A percentile compares a stretch with the other conserved stretches of the same genome.
Evolutionary conservation across 768 basidiomycete genomes (phyloP).

Genomic region (Pisolithus orientalis): DNA sequence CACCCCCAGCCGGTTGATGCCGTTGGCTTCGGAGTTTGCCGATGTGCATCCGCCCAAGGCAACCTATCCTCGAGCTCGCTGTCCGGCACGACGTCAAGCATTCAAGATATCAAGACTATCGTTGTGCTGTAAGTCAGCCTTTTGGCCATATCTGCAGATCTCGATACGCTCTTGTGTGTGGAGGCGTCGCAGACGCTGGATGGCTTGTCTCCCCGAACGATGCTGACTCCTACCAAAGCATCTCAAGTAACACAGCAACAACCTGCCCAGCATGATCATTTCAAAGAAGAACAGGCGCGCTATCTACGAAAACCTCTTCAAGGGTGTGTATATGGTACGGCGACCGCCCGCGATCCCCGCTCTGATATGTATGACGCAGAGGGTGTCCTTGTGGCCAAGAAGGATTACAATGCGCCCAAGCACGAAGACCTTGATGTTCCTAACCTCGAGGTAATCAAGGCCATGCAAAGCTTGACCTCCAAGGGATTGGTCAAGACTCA

Average conservation of each 20-base stretch:
- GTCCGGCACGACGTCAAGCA: no score
- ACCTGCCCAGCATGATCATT: constrained; percentile 80
- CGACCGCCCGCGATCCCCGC: background rate
- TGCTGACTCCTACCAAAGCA: background rate
- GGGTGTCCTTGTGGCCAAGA: constrained; percentile 98
- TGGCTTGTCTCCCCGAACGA: background rate
- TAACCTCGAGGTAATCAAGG: constrained; percentile 67
- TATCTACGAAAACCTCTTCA: constrained; percentile 99
- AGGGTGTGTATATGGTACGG: constrained; percentile 52
- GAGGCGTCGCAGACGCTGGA: background rate
- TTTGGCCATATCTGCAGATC: no score
- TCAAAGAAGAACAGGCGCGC: constrained; percentile 88
- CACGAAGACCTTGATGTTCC: constrained; percentile 84
- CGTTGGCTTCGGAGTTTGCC: no score
- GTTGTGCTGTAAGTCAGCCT: background rate
- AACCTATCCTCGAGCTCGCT: no score
- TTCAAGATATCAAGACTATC: no score
- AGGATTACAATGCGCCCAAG: constrained; percentile 96
- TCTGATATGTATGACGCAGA: constrained; percentile 41
- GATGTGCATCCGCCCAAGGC: no score
- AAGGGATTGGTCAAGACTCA: constrained; percentile 95
- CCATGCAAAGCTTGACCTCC: constrained; percentile 62
- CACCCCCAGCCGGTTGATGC: no score
- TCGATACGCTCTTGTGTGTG: no score
- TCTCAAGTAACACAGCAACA: background rate